phyloP scores from a whole-genome alignment of 805 yeast species.

The Zygosaccharomyces bailii region DNA sequence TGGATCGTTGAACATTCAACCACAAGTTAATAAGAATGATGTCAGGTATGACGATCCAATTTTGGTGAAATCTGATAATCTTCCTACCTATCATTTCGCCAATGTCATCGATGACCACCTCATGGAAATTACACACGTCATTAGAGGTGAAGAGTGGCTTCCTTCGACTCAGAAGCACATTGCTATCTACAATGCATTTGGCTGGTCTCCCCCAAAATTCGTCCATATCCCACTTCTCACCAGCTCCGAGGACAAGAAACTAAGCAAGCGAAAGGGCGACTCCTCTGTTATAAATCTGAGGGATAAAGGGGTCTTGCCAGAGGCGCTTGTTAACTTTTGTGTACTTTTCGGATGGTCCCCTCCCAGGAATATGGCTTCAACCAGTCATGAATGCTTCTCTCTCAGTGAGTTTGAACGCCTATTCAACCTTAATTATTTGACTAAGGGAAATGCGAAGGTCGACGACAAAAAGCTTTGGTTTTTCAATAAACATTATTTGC shows the following conservation, averaged over 20 bases:
- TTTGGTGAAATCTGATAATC: slow-evolving; percentile 83
- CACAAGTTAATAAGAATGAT: slow-evolving; percentile 68
- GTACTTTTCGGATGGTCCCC: slow-evolving; percentile 97
- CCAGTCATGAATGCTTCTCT: slow-evolving; percentile 49
- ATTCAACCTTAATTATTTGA: slow-evolving; percentile 69
- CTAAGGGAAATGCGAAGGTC: slow-evolving; percentile 93
- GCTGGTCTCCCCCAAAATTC: slow-evolving; percentile 78
- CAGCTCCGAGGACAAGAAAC: slow-evolving; percentile 63
- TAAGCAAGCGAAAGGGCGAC: slow-evolving; percentile 85
- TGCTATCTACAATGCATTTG: slow-evolving; percentile 79
- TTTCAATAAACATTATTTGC: slow-evolving; percentile 72
- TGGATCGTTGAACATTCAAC: slow-evolving; percentile 72
- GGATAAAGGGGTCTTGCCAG: slow-evolving; percentile 69
- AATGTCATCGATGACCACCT: slow-evolving; percentile 92
- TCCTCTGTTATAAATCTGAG: slow-evolving; percentile 61
- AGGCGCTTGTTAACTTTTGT: slow-evolving; percentile 80
- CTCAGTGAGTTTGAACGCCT: slow-evolving; percentile 48
- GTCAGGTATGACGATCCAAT: slow-evolving; percentile 86
- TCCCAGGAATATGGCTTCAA: slow-evolving; percentile 49
- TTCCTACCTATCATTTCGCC: slow-evolving; percentile 96
- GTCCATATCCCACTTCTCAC: slow-evolving; percentile 91
- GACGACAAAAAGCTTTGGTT: slow-evolving; percentile 68
- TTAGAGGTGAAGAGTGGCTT: slow-evolving; percentile 97
- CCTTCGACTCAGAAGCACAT: slow-evolving; percentile 94
- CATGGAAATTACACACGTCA: slow-evolving; percentile 90